Conservation (phyloP, 192 early-diverging fungal species). For the Dimargaris verticillata region DNA sequence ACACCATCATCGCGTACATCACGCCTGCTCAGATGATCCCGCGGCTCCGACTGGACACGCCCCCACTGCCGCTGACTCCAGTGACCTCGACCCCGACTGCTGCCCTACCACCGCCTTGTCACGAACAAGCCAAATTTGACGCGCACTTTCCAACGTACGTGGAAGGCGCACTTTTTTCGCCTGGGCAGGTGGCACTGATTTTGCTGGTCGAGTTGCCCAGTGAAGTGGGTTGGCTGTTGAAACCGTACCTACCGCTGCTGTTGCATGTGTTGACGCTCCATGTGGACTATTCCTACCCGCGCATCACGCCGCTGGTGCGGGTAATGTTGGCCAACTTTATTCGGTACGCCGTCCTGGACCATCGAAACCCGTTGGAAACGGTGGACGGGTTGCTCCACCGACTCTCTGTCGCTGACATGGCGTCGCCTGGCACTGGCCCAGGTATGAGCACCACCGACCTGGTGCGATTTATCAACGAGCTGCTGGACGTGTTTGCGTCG, state of each 20-base stretch:
- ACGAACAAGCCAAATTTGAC: constrained; percentile 9
- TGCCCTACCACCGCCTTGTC: constrained; percentile 15
- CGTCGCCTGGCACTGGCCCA: constrained; percentile 17
- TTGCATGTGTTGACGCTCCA: constrained; percentile 67
- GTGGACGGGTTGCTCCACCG: constrained; percentile 28
- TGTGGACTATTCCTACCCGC: constrained; percentile 54
- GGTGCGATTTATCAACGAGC: constrained; percentile 22
- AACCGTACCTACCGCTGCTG: constrained; percentile 48
- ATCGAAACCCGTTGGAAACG: constrained; percentile 29
- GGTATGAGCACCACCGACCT: constrained; percentile 10
- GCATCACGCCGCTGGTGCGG: constrained; percentile 59
- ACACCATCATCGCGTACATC: constrained; percentile 7
- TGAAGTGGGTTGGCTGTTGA: constrained; percentile 47
- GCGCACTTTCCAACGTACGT: constrained; percentile 32
- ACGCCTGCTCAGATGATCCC: constrained; percentile 2
- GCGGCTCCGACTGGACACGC: constrained; percentile 25
- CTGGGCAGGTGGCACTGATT: constrained; percentile 57
- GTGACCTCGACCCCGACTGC: neutral
- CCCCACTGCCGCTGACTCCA: constrained; percentile 13
- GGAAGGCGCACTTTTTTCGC: constrained; percentile 50
- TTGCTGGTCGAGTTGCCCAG: constrained; percentile 66
- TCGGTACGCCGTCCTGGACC: constrained; percentile 47
- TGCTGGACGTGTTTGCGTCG: constrained; percentile 24
- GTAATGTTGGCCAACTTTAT: constrained; percentile 57
- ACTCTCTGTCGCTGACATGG: constrained; percentile 12